A percentile compares a stretch with the other conserved stretches of the same genome.
phyloP scores from a whole-genome alignment of 768 basidiomycete genomes.

The Tulasnella sp. region DNA sequence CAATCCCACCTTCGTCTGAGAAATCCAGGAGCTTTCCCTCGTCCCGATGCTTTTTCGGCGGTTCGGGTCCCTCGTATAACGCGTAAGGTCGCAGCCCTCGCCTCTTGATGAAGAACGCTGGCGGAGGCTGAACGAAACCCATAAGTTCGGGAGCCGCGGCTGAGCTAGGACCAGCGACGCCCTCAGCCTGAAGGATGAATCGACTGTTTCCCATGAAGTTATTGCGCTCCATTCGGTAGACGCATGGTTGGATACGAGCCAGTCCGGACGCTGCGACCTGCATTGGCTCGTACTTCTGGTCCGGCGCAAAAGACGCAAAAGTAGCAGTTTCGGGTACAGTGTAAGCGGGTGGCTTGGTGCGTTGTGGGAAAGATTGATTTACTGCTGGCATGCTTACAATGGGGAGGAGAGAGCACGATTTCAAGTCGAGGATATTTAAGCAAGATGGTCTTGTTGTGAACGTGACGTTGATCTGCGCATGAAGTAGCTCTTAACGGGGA shows the following conservation, averaged over 20 bases:
- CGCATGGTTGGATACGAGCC: not conserved
- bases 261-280: not conserved
- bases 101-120: not conserved
- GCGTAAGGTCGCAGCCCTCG: not conserved
- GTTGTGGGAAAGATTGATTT: not conserved
- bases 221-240: slow-evolving; percentile 3
- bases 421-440: not conserved
- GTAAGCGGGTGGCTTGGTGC: not conserved
- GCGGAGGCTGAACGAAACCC: not conserved
- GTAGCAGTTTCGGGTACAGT: not conserved
- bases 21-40: not conserved
- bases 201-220: not conserved
- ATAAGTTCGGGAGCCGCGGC: not conserved
- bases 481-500: not conserved
- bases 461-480: not conserved
- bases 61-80: not conserved
- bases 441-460: not conserved
- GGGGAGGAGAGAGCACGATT: too few species aligned
- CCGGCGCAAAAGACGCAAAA: not conserved
- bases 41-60: not conserved
- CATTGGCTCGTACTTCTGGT: not conserved
- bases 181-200: not conserved
- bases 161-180: not conserved
- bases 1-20: not conserved
- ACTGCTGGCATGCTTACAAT: not conserved